These are phyloP conservation scores for Actinomucor elegans DNA, from an alignment of 371 early-diverging fungal genomes.

Conservation along the genomic window DNA sequence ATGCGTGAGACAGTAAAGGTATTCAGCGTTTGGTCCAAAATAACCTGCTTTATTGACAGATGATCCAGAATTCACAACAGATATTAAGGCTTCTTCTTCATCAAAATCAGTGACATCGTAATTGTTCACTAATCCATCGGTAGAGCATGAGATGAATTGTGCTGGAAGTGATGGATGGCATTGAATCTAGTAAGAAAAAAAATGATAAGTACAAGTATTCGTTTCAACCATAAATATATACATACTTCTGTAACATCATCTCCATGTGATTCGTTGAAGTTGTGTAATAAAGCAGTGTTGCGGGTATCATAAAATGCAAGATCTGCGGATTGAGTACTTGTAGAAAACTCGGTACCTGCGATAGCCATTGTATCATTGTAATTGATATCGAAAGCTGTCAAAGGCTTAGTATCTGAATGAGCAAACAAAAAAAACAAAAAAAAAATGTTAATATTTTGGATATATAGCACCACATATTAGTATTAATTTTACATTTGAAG, in stretches of 20 bases:
- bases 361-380: slow-evolving; percentile 64
- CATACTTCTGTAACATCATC: slow-evolving; percentile 83
- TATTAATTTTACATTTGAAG: slow-evolving; percentile 55
- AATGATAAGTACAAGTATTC: background rate
- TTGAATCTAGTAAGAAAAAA: slow-evolving; percentile 51
- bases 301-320: slow-evolving; percentile 77
- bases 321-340: slow-evolving; percentile 56
- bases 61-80: slow-evolving; percentile 79
- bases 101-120: slow-evolving; percentile 72
- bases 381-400: slow-evolving; percentile 74
- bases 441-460: background rate
- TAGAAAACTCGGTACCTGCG: slow-evolving; percentile 68
- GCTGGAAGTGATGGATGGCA: slow-evolving; percentile 71
- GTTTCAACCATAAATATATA: background rate
- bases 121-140: slow-evolving; percentile 78
- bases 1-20: slow-evolving; percentile 82
- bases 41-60: slow-evolving; percentile 83
- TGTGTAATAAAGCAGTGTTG: slow-evolving; percentile 34
- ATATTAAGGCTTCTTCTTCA: slow-evolving; percentile 87
- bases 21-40: slow-evolving; percentile 88
- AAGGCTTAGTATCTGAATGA: slow-evolving; percentile 49
- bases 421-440: too few relatives aligned
- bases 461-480: too few relatives aligned
- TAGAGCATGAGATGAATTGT: slow-evolving; percentile 68
- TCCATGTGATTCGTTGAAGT: slow-evolving; percentile 82